phyloP scores from a whole-genome alignment of 2,329 filamentous ascomycete genomes.

The Fonsecaea multimorphosa region DNA sequence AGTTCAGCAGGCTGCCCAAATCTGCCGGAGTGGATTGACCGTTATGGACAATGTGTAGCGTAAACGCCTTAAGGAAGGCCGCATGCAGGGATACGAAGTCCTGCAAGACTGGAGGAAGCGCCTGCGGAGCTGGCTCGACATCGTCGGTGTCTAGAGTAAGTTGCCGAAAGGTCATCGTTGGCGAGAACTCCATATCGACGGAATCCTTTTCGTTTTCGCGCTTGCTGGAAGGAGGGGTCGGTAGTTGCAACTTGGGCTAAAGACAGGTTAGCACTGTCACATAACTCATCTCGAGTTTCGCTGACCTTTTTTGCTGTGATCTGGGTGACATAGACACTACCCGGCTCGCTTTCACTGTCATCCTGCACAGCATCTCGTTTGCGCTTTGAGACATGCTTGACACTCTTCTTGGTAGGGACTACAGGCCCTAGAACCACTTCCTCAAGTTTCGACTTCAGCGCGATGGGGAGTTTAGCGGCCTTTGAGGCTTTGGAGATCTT shows the following conservation, averaged over 20 bases:
- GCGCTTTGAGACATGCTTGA: constrained; percentile 27
- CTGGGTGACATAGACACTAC: background rate
- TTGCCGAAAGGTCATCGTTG: constrained; percentile 26
- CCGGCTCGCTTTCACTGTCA: constrained; percentile 27
- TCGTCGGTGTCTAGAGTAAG: constrained; percentile 23
- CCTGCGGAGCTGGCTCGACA: constrained; percentile 4
- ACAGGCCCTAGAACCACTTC: constrained; percentile 20
- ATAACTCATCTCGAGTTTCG: background rate
- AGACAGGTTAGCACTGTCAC: constrained; percentile 12
- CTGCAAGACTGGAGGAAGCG: constrained; percentile 27
- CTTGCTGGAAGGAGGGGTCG: constrained; percentile 28
- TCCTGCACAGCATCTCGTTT: constrained; percentile 27
- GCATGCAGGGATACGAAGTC: constrained; percentile 58
- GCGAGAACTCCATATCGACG: constrained; percentile 23
- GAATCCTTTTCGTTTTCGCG: constrained; percentile 11
- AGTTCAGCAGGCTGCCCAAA: constrained; percentile 64
- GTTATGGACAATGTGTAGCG: constrained; percentile 73
- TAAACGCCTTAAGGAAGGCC: constrained; percentile 71
- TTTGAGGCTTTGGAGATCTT: constrained; percentile 36
- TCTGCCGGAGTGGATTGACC: constrained; percentile 68
- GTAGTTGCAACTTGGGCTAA: constrained; percentile 27
- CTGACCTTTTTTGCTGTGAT: constrained; percentile 27
- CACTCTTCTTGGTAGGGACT: constrained; percentile 11
- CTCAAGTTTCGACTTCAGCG: constrained; percentile 17
- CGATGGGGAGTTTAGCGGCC: constrained; percentile 17